Evolutionary conservation across 805 yeast genomes (phyloP).

Genomic region (Candida endomychidarum): DNA sequence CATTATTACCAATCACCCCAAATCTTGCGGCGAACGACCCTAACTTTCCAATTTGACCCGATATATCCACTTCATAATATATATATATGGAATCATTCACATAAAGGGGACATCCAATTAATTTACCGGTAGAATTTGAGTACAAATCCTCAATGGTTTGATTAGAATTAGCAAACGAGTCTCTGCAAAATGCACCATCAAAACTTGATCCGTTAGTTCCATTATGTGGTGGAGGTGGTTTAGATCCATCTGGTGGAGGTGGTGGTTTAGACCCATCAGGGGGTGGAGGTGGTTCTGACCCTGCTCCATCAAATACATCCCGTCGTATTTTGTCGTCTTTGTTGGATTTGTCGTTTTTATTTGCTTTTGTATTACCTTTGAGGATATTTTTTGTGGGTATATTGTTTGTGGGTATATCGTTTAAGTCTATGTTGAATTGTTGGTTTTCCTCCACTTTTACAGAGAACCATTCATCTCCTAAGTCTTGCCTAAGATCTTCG

Average conservation of each 20-base stretch:
- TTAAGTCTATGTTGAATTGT: too few relatives aligned
- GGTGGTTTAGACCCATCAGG: neutral
- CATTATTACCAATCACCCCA: conserved; percentile 41
- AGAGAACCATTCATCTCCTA: too few relatives aligned
- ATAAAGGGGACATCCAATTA: conserved; percentile 37
- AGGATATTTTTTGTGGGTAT: too few relatives aligned
- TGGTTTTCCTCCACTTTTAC: too few relatives aligned
- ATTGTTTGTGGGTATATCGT: too few relatives aligned
- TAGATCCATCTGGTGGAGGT: neutral
- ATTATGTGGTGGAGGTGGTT: neutral
- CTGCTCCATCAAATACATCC: too few relatives aligned
- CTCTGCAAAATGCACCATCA: neutral
- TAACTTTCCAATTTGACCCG: conserved; percentile 37
- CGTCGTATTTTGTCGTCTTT: too few relatives aligned
- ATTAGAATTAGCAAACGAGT: conserved; percentile 17
- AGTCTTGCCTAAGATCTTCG: too few relatives aligned
- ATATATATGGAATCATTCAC: conserved; percentile 36
- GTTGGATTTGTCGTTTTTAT: too few relatives aligned
- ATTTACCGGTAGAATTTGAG: conserved; percentile 25
- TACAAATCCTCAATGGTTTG: conserved; percentile 21
- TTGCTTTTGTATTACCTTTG: too few relatives aligned
- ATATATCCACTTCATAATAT: conserved; percentile 40
- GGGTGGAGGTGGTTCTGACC: too few relatives aligned
- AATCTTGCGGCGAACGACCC: conserved; percentile 48
- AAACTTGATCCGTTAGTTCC: neutral